Base-by-base conservation (phyloP, 2,329 filamentous ascomycete genomes). In the Sclerotinia sclerotiorum region DNA sequence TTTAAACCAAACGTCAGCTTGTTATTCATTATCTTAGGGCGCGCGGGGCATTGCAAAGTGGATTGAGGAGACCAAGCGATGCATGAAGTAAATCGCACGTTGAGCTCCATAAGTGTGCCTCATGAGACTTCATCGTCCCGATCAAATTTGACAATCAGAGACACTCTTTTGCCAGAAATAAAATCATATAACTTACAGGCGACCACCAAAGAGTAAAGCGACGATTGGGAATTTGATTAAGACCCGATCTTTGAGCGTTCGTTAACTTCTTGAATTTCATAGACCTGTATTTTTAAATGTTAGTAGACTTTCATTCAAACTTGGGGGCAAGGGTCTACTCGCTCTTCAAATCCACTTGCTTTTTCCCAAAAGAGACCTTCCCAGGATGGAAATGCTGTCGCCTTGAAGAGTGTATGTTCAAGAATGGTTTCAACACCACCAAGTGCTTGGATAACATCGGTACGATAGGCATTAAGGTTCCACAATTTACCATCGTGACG, bases 201-300 rank as follows among this genome's bases (percentile, higher is more conserved):
- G 90, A 95, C 95, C 95, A 99, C 95, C 95, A 99, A 0, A 99
- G 82, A 0, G 95, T 98, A 80, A 99, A 99, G 0, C 95, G 93
- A 87, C 95, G 93, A 78, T 99, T 99, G 0, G 95, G 95, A 78
- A 99, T 99, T 77, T 99, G 95, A 78, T 97, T 98, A 42, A 99
- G 80, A 93, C 95, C 95, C 27, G 92, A 97, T 74, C 95, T 87
- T 79, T 99, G 95, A 0, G 95, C 95, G 75, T 99, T 99, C 0
- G 95, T 99, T 70, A 99, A 83, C 80, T 99, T 99, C 82, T 99
- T 99, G 85, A 97, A 99, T 73, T 98, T 97, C 95, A 99, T 98
- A 0, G 77, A 56, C 54, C 54, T 56, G 15, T 2, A 56, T 1
- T 15, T 55, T 21, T 11, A 42, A 56, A 35, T n/a, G 21, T 56